These are phyloP conservation scores for Scalesia atractyloides DNA, from an alignment of 129 eudicot genomes.

Conservation along the genomic window DNA sequence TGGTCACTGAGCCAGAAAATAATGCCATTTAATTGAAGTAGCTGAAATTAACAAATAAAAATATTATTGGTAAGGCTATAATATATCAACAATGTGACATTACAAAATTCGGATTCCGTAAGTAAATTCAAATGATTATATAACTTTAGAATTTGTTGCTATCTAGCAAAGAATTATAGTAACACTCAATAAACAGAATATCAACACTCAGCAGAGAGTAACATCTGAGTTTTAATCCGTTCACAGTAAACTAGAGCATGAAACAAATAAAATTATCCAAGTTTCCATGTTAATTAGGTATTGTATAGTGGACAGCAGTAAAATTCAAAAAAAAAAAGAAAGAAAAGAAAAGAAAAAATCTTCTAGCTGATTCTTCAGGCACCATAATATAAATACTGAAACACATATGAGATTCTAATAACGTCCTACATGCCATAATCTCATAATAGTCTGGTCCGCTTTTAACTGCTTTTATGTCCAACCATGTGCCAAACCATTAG, in stretches of 20 bases:
- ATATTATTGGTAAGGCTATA: background rate
- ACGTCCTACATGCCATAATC: too few species aligned
- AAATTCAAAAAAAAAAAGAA: too few species aligned
- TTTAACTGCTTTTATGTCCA: too few species aligned
- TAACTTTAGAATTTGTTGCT: background rate
- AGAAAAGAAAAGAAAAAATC: too few species aligned
- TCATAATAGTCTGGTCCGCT: too few species aligned
- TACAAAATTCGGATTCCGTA: background rate
- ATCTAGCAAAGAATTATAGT: background rate
- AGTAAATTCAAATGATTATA: background rate
- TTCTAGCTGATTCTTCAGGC: too few species aligned
- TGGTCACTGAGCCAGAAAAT: background rate
- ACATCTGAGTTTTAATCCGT: background rate
- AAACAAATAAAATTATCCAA: too few species aligned
- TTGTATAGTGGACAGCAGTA: too few species aligned
- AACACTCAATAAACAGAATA: background rate
- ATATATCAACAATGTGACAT: background rate
- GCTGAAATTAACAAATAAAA: constrained; percentile 20
- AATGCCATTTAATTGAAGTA: constrained; percentile 26
- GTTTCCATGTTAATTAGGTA: too few species aligned
- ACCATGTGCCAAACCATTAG: too few species aligned
- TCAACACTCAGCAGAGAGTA: background rate
- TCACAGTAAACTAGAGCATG: background rate
- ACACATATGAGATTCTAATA: too few species aligned
- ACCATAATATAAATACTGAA: too few species aligned